A percentile compares a stretch with the other conserved stretches of the same genome.
These are phyloP conservation scores for Penicillium sp. DNA, from an alignment of 2,329 filamentous ascomycete genomes.

Conservation along the genomic window DNA sequence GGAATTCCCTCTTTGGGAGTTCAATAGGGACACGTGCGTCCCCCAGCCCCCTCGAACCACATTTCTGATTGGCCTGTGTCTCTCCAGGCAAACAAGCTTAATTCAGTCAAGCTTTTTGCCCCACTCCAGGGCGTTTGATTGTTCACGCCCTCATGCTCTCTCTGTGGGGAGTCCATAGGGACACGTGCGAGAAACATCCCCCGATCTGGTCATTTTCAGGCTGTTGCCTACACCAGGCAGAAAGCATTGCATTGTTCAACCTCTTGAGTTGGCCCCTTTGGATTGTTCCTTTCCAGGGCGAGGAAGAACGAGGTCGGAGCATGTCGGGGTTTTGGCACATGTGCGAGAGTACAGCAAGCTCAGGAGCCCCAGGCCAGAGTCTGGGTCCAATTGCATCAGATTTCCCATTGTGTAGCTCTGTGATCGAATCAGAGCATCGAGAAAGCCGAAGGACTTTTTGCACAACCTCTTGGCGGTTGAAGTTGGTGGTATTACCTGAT, in stretches of 20 bases:
- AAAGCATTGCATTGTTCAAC: neutral
- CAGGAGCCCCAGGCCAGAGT: neutral
- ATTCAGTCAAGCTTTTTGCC: neutral
- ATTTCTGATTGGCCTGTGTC: too few relatives aligned
- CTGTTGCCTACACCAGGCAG: neutral
- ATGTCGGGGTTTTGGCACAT: neutral
- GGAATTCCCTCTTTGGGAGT: neutral
- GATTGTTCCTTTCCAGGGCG: neutral
- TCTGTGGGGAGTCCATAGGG: neutral
- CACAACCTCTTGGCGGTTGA: neutral
- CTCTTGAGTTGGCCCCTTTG: neutral
- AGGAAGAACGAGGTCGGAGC: neutral
- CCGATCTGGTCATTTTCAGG: neutral
- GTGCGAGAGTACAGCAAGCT: neutral
- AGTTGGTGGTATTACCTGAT: neutral
- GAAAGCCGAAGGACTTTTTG: neutral
- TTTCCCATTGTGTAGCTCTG: neutral
- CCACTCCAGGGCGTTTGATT: neutral
- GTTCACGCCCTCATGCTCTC: neutral
- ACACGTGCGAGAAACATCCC: neutral
- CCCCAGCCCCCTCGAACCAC: too few relatives aligned
- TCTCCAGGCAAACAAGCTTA: neutral
- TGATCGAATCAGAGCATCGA: neutral
- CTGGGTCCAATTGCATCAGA: too few relatives aligned
- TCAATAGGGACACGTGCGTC: neutral